Evolutionary conservation across 139 green algal genomes (phyloP), one percentile per base, ranked within the genome.

Genomic region (Deuterostichococcus epilithicus): DNA sequence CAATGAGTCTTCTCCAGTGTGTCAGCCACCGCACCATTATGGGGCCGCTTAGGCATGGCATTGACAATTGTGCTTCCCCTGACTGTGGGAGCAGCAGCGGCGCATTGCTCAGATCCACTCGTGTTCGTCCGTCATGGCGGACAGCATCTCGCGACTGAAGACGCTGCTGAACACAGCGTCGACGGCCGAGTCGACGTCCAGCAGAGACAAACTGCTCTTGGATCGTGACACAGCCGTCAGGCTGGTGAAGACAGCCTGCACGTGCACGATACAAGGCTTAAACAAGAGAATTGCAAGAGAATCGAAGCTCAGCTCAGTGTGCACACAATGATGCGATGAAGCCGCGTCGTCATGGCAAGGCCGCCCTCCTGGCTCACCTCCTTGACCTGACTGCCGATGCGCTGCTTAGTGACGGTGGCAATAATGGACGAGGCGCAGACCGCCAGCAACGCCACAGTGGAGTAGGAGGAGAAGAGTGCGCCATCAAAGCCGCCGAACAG

Each of bases 71-170:
- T n/a, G n/a, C n/a, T n/a, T n/a, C n/a, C n/a, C n/a, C n/a, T n/a
- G n/a, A n/a, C n/a, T n/a, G n/a, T n/a, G n/a, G n/a, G n/a, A n/a
- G n/a, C n/a, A n/a, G n/a, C n/a, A n/a, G n/a, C n/a, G n/a, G 42
- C 42, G 8, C 42, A 8, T 23, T 13, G 13, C 52, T 63, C 52
- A 63, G 52, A 63, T 63, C 52, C 52, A 63, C 20, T 63, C 52
- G 18, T 63, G 52, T 20, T 63, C 52, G 52, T 63, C 52, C 8
- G 28, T 13, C 52, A 63, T 73, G 5, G 59, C n/a, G 5, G 32
- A 36, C 13, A 84, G 36, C 35, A 84, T 78, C n/a, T n/a, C 36
- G 3, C 20, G 45, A 32, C 22, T 82, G 76, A 85, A 85, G 1
- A 85, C 63, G 5, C 42, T 36, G 26, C 79, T 76, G 5, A 85